Evolutionary conservation across 2,329 filamentous ascomycete species (phyloP), one percentile per base, ranked within the genome.

Genomic region (Botryotinia convoluta): DNA sequence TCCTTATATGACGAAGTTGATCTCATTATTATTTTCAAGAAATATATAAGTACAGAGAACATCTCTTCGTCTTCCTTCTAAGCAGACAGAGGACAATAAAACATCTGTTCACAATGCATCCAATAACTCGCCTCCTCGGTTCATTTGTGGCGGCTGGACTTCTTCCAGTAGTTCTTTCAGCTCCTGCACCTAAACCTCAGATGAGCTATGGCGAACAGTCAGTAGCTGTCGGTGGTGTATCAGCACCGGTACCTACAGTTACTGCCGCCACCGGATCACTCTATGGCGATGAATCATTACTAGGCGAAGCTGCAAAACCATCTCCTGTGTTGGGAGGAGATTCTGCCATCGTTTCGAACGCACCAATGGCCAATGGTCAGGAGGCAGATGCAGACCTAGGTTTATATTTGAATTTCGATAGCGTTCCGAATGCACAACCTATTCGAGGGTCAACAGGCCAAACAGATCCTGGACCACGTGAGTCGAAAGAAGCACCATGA

Each of bases 371-470:
- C 18, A 80, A 82, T 2, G 87, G 86, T 0, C 88, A 90, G 77
- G 83, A 84, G 4, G 85, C 84, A 0, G 84, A 88, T 72, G 79
- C 82, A 0, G 79, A 87, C 20, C 81, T 88, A 18, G 88, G 88
- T 1, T 77, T 85, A 3, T 88, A 85, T 73, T 83, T 90, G 2
- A 83, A 89, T 79, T 87, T 90, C 75, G 83, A 86, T 68, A 81
- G 84, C 69, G 84, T 84, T 45, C 82, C 85, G 4, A 84, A 83
- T 42, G 87, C 88, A 0, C 86, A 89, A 77, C 87, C 88, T 2
- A 84, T 89, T 67, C 84, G 88, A 37, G 88, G 88, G 4, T 79
- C 77, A 14, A 78, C 73, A 4, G 87, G 87, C 22, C 81, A 80
- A 4, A 86, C 84, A 0, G 86, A 88, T 76, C 84, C 86, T 20